Base-by-base conservation (phyloP, 2,329 filamentous ascomycete species). In the Magnaporthiopsis incrustans region DNA sequence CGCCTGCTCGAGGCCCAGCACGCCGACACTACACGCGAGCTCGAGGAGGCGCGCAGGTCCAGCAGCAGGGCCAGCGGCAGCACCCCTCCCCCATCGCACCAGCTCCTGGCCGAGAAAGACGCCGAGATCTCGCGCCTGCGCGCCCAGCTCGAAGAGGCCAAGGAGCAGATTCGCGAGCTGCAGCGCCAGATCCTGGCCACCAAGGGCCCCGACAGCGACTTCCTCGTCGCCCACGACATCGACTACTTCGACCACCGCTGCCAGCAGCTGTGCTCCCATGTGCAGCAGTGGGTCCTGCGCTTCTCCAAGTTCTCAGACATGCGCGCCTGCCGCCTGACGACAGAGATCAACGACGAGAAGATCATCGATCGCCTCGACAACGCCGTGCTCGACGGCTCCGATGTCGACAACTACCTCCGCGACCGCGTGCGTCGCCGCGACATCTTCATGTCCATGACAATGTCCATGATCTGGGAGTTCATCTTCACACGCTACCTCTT, bases 391-490 rank as follows among this genome's bases (percentile, higher is more conserved):
- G 96, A 99, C 77, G 95, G 94, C 67, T 92, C 92, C 59, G 93
- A 98, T 73, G 92, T 97, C 67, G 92, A 98, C 76, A 80, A 82
- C 65, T 95, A 96, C 72, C 87, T 99, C 61, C 85, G 85, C 68
- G 94, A 99, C 74, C 90, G 96, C 56, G 89, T 97, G 64, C 88
- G 85, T 71, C 89, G 95, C 66, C 88, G 94, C 66, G 94, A 98
- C 74, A 88, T 98, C 65, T 97, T 99, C 82, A 97, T 98, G 92
- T 95, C 92, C 53, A 92, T 99, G 76, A 91, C 94, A 64, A 98
- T 98, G 93, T 95, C 90, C 67, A 97, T 99, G 92, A 88, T 99
- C 62, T 99, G 93, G 93, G 95, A 99, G 76, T 97, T 96, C 73
- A 89, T 99, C 73, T 99, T 99, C 74, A 97, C 94, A 11, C 88